Percentiles rank a stretch among this genome's conserved stretches.
These are phyloP conservation scores for Leishmania arabica DNA, from an alignment of 208 protist genomes.

Conservation along the genomic window DNA sequence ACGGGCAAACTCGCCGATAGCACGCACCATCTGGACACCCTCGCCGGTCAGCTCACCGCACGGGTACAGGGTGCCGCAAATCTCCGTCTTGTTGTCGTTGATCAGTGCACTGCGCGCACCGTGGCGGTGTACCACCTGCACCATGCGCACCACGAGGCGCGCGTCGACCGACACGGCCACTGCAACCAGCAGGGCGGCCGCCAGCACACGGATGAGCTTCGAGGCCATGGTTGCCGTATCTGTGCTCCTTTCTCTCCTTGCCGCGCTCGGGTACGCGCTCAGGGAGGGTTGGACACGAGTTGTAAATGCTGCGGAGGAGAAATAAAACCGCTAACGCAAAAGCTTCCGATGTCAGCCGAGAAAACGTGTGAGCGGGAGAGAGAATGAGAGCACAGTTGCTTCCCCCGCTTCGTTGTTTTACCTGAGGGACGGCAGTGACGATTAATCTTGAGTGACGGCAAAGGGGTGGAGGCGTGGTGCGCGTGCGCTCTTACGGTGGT, in stretches of 20 bases:
- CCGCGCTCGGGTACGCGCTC: neutral
- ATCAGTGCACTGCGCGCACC: slow-evolving; percentile 35
- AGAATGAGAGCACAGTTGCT: too few species aligned
- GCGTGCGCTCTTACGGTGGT: neutral
- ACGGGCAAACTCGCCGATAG: slow-evolving; percentile 40
- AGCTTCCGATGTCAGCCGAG: neutral
- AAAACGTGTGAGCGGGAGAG: neutral
- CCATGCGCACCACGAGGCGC: slow-evolving; percentile 33
- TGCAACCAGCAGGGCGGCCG: slow-evolving; percentile 15
- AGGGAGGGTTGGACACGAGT: neutral
- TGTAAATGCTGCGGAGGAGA: neutral
- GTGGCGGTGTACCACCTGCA: slow-evolving; percentile 59
- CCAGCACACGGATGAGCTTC: slow-evolving; percentile 4
- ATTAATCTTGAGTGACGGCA: neutral
- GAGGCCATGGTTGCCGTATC: neutral
- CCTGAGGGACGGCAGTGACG: neutral
- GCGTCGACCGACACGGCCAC: slow-evolving; percentile 22
- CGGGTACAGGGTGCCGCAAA: slow-evolving; percentile 39
- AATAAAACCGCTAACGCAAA: neutral
- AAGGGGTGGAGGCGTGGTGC: neutral
- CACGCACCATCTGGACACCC: slow-evolving; percentile 41
- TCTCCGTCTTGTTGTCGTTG: slow-evolving; percentile 28
- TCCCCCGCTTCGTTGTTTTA: too few species aligned
- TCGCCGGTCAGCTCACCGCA: slow-evolving; percentile 48
- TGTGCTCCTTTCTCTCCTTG: neutral